Conservation (phyloP, 2,329 filamentous ascomycete species). For the Aspergillus sp. region DNA sequence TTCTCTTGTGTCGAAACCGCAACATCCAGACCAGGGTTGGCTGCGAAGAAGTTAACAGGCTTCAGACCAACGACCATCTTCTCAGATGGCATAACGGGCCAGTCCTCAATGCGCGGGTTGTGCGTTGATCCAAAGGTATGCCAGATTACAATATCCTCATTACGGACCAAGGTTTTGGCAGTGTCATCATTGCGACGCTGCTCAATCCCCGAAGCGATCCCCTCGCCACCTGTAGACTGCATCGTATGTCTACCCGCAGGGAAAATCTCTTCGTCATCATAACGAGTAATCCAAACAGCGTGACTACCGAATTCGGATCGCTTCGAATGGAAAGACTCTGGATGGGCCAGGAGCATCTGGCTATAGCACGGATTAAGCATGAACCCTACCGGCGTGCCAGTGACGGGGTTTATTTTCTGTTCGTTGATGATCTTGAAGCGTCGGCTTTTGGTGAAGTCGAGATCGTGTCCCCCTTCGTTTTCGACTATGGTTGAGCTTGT, state of each 20-base stretch:
- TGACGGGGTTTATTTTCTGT: constrained; percentile 45
- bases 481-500: constrained; percentile 39
- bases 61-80: constrained; percentile 10
- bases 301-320: constrained; percentile 49
- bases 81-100: constrained; percentile 33
- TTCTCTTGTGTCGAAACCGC: background rate
- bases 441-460: constrained; percentile 33
- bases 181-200: constrained; percentile 10
- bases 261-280: constrained; percentile 47
- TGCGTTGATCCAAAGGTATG: constrained; percentile 38
- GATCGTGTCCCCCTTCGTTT: constrained; percentile 41
- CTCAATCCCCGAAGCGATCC: constrained; percentile 14
- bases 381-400: constrained; percentile 49
- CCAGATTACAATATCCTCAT: constrained; percentile 33
- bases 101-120: constrained; percentile 37
- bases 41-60: background rate
- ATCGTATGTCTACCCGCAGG: constrained; percentile 49
- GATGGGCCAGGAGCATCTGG: constrained; percentile 52
- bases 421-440: constrained; percentile 56
- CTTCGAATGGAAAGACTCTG: constrained; percentile 42
- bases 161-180: constrained; percentile 14
- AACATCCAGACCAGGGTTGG: background rate
- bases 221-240: constrained; percentile 30
- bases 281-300: constrained; percentile 49
- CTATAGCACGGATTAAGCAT: constrained; percentile 50